Conservation (phyloP, 1,139 yeast genomes). For the Lodderomyces jiufengensis region DNA sequence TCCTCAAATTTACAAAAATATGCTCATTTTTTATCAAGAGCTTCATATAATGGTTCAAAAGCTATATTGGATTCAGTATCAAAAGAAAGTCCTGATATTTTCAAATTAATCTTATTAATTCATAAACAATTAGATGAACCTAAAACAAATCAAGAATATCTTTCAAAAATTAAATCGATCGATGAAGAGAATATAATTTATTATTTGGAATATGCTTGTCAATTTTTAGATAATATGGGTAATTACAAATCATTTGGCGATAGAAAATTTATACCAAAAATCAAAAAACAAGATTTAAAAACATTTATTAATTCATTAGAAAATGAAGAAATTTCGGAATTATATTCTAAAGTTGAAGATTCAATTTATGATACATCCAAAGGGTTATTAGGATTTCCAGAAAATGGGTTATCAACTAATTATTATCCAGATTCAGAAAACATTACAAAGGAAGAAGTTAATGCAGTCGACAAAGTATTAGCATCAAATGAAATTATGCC, state of each 20-base stretch:
- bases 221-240: slow-evolving; percentile 76
- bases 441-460: slow-evolving; percentile 59
- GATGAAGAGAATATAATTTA: slow-evolving; percentile 34
- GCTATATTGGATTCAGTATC: slow-evolving; percentile 81
- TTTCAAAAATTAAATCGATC: slow-evolving; percentile 18
- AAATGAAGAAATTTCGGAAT: slow-evolving; percentile 29
- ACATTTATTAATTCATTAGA: slow-evolving; percentile 41
- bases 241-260: slow-evolving; percentile 90
- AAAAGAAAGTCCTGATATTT: slow-evolving; percentile 73
- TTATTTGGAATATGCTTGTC: slow-evolving; percentile 77
- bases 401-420: slow-evolving; percentile 67
- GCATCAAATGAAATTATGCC: slow-evolving; percentile 67
- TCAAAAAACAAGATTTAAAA: slow-evolving; percentile 47
- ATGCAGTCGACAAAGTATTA: slow-evolving; percentile 59
- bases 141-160: slow-evolving; percentile 38
- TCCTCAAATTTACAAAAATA: slow-evolving; percentile 45
- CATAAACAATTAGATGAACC: slow-evolving; percentile 53
- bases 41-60: slow-evolving; percentile 79
- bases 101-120: slow-evolving; percentile 59
- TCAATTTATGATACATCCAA: slow-evolving; percentile 50
- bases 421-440: slow-evolving; percentile 58
- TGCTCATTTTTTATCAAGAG: slow-evolving; percentile 80
- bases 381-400: slow-evolving; percentile 73
- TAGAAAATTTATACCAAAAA: slow-evolving; percentile 72
- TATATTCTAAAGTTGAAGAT: slow-evolving; percentile 44